Conservation (phyloP, 1,284 basidiomycete species). For the Apiotrichum mycotoxinovorans region DNA sequence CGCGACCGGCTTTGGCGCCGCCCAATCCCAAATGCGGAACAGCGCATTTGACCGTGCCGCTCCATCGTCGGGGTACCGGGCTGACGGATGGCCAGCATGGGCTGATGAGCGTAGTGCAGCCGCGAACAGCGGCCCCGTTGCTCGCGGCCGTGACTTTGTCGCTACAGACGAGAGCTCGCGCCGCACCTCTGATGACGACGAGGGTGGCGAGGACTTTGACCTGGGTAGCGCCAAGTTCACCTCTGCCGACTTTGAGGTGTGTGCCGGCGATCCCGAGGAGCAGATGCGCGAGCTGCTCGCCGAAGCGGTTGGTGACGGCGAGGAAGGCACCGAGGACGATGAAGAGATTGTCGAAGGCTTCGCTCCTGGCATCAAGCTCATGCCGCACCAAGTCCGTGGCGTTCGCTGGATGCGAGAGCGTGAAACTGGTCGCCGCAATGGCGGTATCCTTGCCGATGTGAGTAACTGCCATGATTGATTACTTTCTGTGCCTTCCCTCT, state of each 20-base stretch:
- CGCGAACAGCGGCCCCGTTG: not conserved
- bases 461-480: constrained; percentile 39
- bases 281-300: constrained; percentile 54
- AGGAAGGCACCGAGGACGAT: constrained; percentile 51
- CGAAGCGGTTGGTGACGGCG: constrained; percentile 49
- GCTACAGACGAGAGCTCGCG: not conserved
- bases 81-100: constrained; percentile 28
- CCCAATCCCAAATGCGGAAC: not conserved
- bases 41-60: constrained; percentile 15
- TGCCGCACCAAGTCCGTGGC: constrained; percentile 81
- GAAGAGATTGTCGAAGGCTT: constrained; percentile 71
- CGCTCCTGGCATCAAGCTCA: constrained; percentile 61
- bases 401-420: constrained; percentile 82
- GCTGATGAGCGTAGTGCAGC: constrained; percentile 4
- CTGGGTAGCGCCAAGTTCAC: constrained; percentile 31
- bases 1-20: constrained; percentile 25
- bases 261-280: constrained; percentile 53
- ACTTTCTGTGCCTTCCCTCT: not conserved
- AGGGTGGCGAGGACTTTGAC: constrained; percentile 39
- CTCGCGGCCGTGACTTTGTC: constrained; percentile 2
- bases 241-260: constrained; percentile 33
- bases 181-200: constrained; percentile 19
- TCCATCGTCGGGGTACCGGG: constrained; percentile 8
- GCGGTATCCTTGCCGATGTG: constrained; percentile 89
- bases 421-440: constrained; percentile 70